phyloP scores from a whole-genome alignment of 2,329 filamentous ascomycete genomes.

The Hymenoscyphus scutula region DNA sequence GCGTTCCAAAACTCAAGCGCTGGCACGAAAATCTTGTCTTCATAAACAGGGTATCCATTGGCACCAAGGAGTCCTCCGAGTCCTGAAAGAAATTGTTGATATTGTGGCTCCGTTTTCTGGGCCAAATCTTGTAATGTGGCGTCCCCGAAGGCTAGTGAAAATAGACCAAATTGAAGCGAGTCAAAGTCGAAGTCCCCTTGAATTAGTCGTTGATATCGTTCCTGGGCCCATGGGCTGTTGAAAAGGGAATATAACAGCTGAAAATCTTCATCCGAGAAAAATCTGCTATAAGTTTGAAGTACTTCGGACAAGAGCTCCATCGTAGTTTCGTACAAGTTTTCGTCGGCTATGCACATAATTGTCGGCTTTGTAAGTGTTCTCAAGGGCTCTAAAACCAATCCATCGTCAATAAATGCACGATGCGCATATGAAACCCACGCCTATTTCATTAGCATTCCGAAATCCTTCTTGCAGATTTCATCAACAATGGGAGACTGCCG shows the following conservation, averaged over 20 bases:
- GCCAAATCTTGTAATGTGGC: slow-evolving; percentile 61
- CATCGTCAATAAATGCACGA: slow-evolving; percentile 56
- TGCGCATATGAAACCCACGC: slow-evolving; percentile 75
- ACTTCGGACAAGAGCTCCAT: slow-evolving; percentile 65
- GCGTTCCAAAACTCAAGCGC: slow-evolving; percentile 80
- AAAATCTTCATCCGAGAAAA: slow-evolving; percentile 60
- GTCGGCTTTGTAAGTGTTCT: slow-evolving; percentile 58
- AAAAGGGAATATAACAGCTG: slow-evolving; percentile 57
- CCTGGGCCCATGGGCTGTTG: slow-evolving; percentile 56
- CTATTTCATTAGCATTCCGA: slow-evolving; percentile 40
- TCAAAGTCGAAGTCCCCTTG: slow-evolving; percentile 63
- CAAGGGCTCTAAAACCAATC: slow-evolving; percentile 56
- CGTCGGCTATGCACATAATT: slow-evolving; percentile 58
- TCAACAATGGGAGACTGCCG: not conserved
- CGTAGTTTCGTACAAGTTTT: slow-evolving; percentile 57
- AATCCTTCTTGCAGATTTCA: not conserved
- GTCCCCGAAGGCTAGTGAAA: slow-evolving; percentile 68
- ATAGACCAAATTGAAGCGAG: slow-evolving; percentile 61
- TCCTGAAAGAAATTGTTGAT: slow-evolving; percentile 52
- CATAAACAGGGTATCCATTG: slow-evolving; percentile 64
- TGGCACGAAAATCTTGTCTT: slow-evolving; percentile 71
- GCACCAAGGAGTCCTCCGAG: slow-evolving; percentile 65
- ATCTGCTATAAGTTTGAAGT: slow-evolving; percentile 61
- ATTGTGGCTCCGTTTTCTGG: slow-evolving; percentile 45
- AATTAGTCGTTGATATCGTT: slow-evolving; percentile 53